Base-by-base conservation (phyloP, 2,329 filamentous ascomycete species). In the Colletotrichum paranaense region DNA sequence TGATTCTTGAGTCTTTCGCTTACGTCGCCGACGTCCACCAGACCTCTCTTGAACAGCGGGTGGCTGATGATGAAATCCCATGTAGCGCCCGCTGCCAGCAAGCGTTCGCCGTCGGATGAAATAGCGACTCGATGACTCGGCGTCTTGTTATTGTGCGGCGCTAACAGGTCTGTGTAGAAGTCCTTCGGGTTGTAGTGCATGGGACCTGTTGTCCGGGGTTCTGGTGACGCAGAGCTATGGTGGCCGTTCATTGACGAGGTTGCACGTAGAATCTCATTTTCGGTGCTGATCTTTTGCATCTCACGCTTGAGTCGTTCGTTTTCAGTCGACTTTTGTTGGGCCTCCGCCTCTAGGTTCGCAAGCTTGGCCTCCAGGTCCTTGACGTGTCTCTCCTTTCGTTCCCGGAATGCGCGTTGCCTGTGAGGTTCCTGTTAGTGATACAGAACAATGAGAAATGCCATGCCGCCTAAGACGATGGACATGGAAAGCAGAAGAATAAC, bases 391-490 rank as follows among this genome's bases (percentile, higher is more conserved):
- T 98, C 96, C 83, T 98, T 98, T 77, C 96, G 93, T 83, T 98
- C 96, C 74, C 96, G 94, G 82, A 98, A 98, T 38, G 97, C 96
- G 78, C 96, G 93, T 88, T 98, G 97, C 60, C 96, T 98, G 75
- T 32, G 46, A 22, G 42, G n/a, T 22, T 19, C 42, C 8, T 49
- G 19, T 49, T 49, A 49, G 42, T 22, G 42, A 49, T 11, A 5
- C 19, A 7, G 42, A 49, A 19, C 7, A 49, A 2, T 11, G 42
- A 8, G 19, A 11, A 49, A 49, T 22, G 8, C 19, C 42, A n/a
- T 49, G 42, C 42, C 7, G 42, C 19, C 19, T 11, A 7, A 49
- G 3, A 49, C 8, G 19, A 49, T 49, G 12, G 11, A 22, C 42
- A 22, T 19, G 22, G 8, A 26, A 22, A 52, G 22, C 16, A 22